These are phyloP conservation scores for Diaporthe vexans DNA, from an alignment of 2,329 filamentous ascomycete species.

Conservation along the genomic window DNA sequence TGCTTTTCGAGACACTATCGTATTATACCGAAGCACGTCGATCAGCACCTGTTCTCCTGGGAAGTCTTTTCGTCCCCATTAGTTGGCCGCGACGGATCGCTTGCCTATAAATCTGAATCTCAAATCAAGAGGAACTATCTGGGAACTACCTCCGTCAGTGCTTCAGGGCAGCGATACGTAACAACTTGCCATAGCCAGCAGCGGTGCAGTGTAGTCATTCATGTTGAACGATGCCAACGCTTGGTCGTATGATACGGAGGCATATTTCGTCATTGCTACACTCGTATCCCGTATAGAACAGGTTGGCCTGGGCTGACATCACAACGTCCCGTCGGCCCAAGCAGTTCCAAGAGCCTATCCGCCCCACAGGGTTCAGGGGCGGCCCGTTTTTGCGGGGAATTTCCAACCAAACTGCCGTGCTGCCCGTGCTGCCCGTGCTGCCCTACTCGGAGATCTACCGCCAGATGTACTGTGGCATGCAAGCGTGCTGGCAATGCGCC, in stretches of 20 bases:
- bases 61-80: no score
- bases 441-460: slow-evolving; percentile 27
- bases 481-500: neutral
- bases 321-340: neutral
- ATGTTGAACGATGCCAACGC: neutral
- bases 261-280: neutral
- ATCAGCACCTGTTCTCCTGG: neutral
- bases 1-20: rapidly evolving
- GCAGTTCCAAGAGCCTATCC: neutral
- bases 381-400: slow-evolving; percentile 14
- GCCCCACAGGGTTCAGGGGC: slow-evolving; percentile 22
- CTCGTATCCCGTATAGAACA: neutral
- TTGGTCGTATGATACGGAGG: neutral
- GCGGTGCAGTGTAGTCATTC: neutral
- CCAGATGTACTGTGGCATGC: neutral
- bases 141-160: no score
- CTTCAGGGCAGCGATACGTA: neutral
- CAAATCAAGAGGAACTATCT: no score
- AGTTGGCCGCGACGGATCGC: neutral
- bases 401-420: neutral
- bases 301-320: slow-evolving; percentile 15
- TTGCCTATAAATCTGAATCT: neutral
- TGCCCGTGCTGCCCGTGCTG: no score
- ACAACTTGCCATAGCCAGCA: neutral
- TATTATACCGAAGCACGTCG: neutral